Evolutionary conservation across 495 filamentous ascomycete species (phyloP), one percentile per base, ranked within the genome.

Genomic region (Aspergillus mulundensis): DNA sequence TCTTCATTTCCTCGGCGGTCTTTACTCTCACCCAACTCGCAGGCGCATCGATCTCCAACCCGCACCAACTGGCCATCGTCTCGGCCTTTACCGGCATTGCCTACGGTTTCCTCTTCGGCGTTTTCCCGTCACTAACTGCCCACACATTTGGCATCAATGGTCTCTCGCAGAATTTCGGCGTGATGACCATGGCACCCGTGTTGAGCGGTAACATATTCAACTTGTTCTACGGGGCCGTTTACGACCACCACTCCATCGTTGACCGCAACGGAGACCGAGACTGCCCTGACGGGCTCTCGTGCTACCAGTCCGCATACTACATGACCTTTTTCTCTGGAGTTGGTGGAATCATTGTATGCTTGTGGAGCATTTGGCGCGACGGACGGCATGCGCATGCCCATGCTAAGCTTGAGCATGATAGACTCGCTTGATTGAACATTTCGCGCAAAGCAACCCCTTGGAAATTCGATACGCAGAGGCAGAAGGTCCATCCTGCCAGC

Each of bases 81-180:
- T 96, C 92, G 1, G 81, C 81, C 1, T 78, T 96, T 40, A 95
- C 87, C 5, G 94, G 94, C 38, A 58, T 97, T 7, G 94, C 85
- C 5, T 98, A 98, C 72, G 94, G 94, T 0, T 90, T 96, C 62
- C 79, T 97, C 2, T 97, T 97, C 65, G 94, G 95, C 61, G 91
- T 95, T 50, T 96, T 88, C 73, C 95, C 94, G 8, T 89, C 95
- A 0, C 83, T 98, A 46, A 87, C 91, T 3, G 88, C 92, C 12
- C 92, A 97, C 64, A 85, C 87, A 3, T 98, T 98, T 67, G 94
- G 95, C 24, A 84, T 96, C 36, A 77, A 83, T 56, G 92, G 94
- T n/a, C 77, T 98, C 18, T 87, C 82, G 60, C 87, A 89, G 68
- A 95, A 95, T 70, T 98, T 93, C 90, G 94, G 94, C 30, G 86